phyloP scores from a whole-genome alignment of 106 monocot species.

The Cymbidium sinense region DNA sequence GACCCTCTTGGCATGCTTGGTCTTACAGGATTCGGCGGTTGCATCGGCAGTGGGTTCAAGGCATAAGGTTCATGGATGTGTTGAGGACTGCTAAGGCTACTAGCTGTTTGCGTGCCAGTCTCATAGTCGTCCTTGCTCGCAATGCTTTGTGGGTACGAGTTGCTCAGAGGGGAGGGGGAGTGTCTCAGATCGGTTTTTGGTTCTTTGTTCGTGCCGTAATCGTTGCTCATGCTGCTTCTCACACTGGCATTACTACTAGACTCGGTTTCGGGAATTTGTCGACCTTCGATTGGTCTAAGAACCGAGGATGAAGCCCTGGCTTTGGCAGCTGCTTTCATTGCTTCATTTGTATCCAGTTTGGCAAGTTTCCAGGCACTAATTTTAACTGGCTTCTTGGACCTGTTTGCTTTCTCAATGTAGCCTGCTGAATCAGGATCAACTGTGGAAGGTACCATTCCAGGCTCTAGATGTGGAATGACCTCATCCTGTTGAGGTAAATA shows the following conservation, averaged over 20 bases:
- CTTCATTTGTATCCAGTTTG: constrained; percentile 73
- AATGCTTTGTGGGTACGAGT: constrained; percentile 66
- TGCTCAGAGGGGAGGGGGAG: constrained; percentile 61
- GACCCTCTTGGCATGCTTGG: constrained; percentile 19
- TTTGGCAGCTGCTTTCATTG: constrained; percentile 74
- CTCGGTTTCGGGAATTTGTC: constrained; percentile 26
- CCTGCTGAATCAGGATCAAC: constrained; percentile 79
- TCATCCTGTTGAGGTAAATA: constrained; percentile 65
- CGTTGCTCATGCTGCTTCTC: constrained; percentile 69
- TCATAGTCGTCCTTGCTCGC: constrained; percentile 83
- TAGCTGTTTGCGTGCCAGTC: constrained; percentile 54
- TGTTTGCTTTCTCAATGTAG: constrained; percentile 37
- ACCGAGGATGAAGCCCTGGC: constrained; percentile 94
- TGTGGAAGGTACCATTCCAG: constrained; percentile 85
- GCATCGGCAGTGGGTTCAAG: constrained; percentile 22
- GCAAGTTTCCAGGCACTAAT: constrained; percentile 97
- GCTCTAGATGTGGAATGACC: constrained; percentile 83
- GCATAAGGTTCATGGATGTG: constrained; percentile 33
- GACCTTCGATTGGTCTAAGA: constrained; percentile 62
- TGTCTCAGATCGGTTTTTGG: constrained; percentile 24
- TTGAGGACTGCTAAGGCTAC: constrained; percentile 76
- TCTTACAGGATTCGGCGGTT: constrained; percentile 15
- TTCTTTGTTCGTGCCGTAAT: constrained; percentile 42
- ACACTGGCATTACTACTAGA: constrained; percentile 62
- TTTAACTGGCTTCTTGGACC: constrained; percentile 69